These are phyloP conservation scores for Pelargonium australe DNA, from an alignment of 441 rosid species.

Conservation along the genomic window DNA sequence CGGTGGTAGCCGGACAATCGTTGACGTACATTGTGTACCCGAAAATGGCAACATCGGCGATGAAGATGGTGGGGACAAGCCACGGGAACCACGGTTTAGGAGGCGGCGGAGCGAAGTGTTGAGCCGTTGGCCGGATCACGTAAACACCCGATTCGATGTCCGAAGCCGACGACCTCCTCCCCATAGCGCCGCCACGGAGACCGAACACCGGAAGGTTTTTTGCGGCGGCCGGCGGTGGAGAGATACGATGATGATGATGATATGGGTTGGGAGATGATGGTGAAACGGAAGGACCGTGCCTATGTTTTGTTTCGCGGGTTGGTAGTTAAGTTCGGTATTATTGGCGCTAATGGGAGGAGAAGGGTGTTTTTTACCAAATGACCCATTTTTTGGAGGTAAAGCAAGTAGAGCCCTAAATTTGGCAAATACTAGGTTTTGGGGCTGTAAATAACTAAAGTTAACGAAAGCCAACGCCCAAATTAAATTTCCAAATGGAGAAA, in stretches of 20 bases:
- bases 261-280: background rate
- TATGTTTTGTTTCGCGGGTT: background rate
- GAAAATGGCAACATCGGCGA: slow-evolving; percentile 41
- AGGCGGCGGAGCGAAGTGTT: background rate
- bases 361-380: too few relatives aligned
- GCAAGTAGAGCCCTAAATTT: too few relatives aligned
- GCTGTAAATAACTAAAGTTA: too few relatives aligned
- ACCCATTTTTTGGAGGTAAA: too few relatives aligned
- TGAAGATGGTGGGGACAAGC: slow-evolving; percentile 53
- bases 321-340: background rate
- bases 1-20: slow-evolving; percentile 48
- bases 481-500: too few relatives aligned
- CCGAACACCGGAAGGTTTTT: background rate
- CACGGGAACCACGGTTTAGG: slow-evolving; percentile 25
- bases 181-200: slow-evolving; percentile 2
- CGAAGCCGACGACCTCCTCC: background rate
- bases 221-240: slow-evolving; percentile 1
- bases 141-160: background rate
- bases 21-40: slow-evolving; percentile 53
- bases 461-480: too few relatives aligned
- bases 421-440: too few relatives aligned
- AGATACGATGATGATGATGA: background rate
- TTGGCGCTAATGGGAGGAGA: background rate
- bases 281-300: background rate
- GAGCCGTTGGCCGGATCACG: background rate